Percentiles rank a stretch among this genome's conserved stretches.
phyloP scores from a whole-genome alignment of 1,139 yeast genomes.

The Saccharomyces hybrid region DNA sequence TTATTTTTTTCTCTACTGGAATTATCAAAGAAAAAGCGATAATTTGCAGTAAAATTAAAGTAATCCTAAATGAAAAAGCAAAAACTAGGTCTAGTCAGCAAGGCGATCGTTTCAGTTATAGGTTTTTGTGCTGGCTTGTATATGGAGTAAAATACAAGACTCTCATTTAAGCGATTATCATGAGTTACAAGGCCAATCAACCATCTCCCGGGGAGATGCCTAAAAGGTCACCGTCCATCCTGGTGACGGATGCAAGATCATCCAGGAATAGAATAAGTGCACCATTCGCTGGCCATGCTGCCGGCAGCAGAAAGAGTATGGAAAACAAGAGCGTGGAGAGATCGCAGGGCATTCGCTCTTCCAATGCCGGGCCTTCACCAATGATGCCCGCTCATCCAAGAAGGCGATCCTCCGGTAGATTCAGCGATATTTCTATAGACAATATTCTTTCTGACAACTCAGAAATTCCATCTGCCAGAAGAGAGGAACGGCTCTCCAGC shows the following conservation, averaged over 20 bases:
- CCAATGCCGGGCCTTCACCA: not conserved
- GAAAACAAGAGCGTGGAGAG: not conserved
- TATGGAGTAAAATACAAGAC: not conserved
- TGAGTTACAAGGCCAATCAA: slow-evolving; percentile 8
- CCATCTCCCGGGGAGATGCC: slow-evolving; percentile 15
- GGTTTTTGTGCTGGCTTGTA: not conserved
- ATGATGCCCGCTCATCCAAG: not conserved
- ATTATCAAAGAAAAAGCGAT: not conserved
- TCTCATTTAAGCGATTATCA: slow-evolving; percentile 10
- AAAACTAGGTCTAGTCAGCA: not conserved
- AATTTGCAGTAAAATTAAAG: not conserved
- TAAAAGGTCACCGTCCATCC: slow-evolving; percentile 75
- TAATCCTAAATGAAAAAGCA: not conserved
- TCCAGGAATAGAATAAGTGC: slow-evolving; percentile 60
- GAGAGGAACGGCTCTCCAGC: slow-evolving; percentile 34
- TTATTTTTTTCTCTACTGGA: not conserved
- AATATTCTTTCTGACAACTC: slow-evolving; percentile 65
- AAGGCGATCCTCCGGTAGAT: slow-evolving; percentile 27
- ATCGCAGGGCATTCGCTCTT: not conserved
- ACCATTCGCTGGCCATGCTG: slow-evolving; percentile 62
- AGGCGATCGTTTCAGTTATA: not conserved
- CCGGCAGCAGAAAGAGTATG: not conserved
- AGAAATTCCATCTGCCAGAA: slow-evolving; percentile 65
- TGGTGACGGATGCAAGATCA: slow-evolving; percentile 81
- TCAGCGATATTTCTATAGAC: slow-evolving; percentile 66